phyloP scores from a whole-genome alignment of 768 basidiomycete species.

The Exidia glandulosa region DNA sequence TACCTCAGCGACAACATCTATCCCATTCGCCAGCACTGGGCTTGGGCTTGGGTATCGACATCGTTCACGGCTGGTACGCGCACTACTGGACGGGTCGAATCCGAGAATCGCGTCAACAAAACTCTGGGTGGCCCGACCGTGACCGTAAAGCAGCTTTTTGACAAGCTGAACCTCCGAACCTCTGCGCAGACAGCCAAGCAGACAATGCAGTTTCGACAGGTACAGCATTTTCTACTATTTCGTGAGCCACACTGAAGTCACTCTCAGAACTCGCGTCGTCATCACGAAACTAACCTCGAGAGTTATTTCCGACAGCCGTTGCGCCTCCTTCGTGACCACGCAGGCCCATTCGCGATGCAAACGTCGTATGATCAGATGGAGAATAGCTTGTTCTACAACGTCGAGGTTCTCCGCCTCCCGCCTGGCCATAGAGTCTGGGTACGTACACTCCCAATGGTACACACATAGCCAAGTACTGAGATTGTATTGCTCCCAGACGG shows the following conservation, averaged over 20 bases:
- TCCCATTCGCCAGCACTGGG: conserved; percentile 24
- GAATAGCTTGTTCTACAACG: conserved; percentile 17
- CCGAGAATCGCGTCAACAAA: conserved; percentile 21
- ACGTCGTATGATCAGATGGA: conserved; percentile 21
- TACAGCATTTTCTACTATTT: background rate
- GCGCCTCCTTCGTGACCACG: conserved; percentile 13
- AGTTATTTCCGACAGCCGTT: conserved; percentile 17
- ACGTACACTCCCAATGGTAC: background rate
- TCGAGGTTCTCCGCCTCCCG: conserved; percentile 15
- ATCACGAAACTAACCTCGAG: conserved; percentile 18
- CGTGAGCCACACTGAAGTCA: background rate
- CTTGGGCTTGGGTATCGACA: conserved; percentile 20
- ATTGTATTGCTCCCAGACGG: no score
- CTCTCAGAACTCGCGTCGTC: conserved; percentile 17
- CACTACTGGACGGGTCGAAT: conserved; percentile 23
- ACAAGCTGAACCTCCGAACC: conserved; percentile 16
- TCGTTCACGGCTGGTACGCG: conserved; percentile 23
- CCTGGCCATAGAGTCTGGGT: conserved; percentile 19
- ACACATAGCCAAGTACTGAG: no score
- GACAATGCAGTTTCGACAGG: conserved; percentile 8
- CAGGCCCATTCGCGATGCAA: conserved; percentile 22
- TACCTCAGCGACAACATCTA: no score
- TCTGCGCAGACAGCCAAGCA: conserved; percentile 10
- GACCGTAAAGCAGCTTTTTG: conserved; percentile 13
- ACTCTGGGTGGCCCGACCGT: conserved; percentile 16